These are phyloP conservation scores for Kwoniella heveanensis DNA, from an alignment of 768 basidiomycete species.

Conservation along the genomic window DNA sequence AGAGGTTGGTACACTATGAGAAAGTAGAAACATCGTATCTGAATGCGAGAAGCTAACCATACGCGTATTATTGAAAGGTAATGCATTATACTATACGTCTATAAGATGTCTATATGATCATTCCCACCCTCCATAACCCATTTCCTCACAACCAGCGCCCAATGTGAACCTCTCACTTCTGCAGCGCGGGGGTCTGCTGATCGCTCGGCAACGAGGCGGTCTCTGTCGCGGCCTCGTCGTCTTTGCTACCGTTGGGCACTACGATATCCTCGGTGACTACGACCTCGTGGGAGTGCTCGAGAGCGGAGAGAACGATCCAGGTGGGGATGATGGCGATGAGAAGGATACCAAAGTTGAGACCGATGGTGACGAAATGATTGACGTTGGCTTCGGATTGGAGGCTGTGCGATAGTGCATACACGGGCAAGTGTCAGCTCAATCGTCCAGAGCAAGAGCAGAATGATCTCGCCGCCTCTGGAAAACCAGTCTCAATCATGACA, in stretches of 20 bases:
- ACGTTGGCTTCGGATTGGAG: constrained; percentile 39
- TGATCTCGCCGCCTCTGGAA: too few species aligned
- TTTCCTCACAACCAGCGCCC: too few species aligned
- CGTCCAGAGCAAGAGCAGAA: too few species aligned
- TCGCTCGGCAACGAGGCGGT: neutral
- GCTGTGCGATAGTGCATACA: neutral
- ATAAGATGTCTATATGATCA: constrained; percentile 2
- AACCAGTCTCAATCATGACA: too few species aligned
- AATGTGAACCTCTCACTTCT: neutral
- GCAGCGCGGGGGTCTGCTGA: neutral
- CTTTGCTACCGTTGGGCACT: neutral
- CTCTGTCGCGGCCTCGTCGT: neutral
- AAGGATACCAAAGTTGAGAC: constrained; percentile 39
- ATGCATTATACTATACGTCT: constrained; percentile 5
- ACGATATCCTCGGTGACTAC: constrained; percentile 15
- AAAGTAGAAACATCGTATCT: too few species aligned
- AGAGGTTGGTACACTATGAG: too few species aligned
- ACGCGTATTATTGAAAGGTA: neutral
- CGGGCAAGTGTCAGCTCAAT: constrained; percentile 2
- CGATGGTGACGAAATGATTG: constrained; percentile 40
- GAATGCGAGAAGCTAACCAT: too few species aligned
- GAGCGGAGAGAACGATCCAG: constrained; percentile 32
- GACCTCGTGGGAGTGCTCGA: constrained; percentile 32
- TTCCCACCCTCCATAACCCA: neutral
- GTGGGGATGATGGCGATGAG: constrained; percentile 29